Evolutionary conservation across 208 protist genomes (phyloP).

Genomic region (Wallacemonas collosoma): DNA sequence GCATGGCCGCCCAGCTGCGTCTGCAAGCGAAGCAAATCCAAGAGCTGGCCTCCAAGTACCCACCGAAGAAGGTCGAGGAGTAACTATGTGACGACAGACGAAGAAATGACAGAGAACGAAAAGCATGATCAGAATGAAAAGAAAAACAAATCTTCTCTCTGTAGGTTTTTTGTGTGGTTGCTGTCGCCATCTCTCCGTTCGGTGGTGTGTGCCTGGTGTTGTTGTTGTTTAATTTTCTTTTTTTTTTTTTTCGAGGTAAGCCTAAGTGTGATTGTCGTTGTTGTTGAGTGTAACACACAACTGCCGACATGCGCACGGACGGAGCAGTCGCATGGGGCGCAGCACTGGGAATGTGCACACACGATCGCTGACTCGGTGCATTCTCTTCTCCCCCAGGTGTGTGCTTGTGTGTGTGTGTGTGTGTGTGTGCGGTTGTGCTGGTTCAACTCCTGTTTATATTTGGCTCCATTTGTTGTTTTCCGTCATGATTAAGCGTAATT

Average conservation of each 20-base stretch:
- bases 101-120: conserved; percentile 23
- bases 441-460: conserved; percentile 8
- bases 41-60: conserved; percentile 45
- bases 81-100: conserved; percentile 6
- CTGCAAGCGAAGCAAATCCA: conserved; percentile 66
- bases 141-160: background rate
- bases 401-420: conserved; percentile 1
- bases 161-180: conserved; percentile 14
- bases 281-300: too few species aligned
- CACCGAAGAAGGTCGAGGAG: conserved; percentile 15
- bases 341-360: too few species aligned
- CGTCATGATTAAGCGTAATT: conserved; percentile 18
- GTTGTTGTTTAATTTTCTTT: conserved; percentile 8
- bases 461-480: conserved; percentile 21
- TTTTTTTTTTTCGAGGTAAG: background rate
- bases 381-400: background rate
- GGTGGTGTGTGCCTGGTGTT: too few species aligned
- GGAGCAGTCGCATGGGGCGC: too few species aligned
- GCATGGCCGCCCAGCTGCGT: conserved; percentile 49
- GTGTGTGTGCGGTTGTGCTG: conserved; percentile 2
- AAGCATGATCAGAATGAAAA: conserved; percentile 18
- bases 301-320: too few species aligned
- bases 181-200: too few species aligned
- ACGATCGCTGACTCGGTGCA: too few species aligned
- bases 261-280: conserved; percentile 1